phyloP scores from a whole-genome alignment of 306 rosid genomes.

The Macrotyloma uniflorum region DNA sequence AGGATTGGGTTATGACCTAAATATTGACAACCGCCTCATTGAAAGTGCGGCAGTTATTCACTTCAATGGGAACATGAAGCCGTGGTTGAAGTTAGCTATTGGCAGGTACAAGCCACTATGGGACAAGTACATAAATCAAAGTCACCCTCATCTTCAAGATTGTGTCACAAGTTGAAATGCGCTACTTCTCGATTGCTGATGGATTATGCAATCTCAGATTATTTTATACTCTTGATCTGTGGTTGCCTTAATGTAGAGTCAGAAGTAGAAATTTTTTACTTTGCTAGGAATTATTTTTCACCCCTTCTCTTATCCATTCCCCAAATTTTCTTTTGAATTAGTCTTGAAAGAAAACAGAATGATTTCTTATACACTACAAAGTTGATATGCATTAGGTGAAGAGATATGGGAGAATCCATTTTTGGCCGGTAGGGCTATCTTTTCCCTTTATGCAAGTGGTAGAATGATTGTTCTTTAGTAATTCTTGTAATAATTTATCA shows the following conservation, averaged over 20 bases:
- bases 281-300: slow-evolving; percentile 47
- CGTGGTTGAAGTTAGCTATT: slow-evolving; percentile 93
- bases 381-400: slow-evolving; percentile 57
- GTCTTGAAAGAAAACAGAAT: slow-evolving; percentile 54
- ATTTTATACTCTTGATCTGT: slow-evolving; percentile 45
- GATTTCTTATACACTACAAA: slow-evolving; percentile 67
- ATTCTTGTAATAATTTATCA: slow-evolving; percentile 71
- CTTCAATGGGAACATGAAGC: slow-evolving; percentile 96
- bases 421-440: slow-evolving; percentile 62
- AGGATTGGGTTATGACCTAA: slow-evolving; percentile 91
- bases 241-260: slow-evolving; percentile 58
- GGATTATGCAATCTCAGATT: slow-evolving; percentile 50
- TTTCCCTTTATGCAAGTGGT: slow-evolving; percentile 56
- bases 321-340: slow-evolving; percentile 45
- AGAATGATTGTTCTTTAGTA: slow-evolving; percentile 57
- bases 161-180: slow-evolving; percentile 75
- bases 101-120: slow-evolving; percentile 87
- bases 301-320: neutral
- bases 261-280: slow-evolving; percentile 84
- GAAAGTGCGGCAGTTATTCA: slow-evolving; percentile 94
- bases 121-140: slow-evolving; percentile 85
- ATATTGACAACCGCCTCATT: slow-evolving; percentile 87
- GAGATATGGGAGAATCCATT: slow-evolving; percentile 60
- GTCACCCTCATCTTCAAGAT: slow-evolving; percentile 77
- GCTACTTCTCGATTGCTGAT: slow-evolving; percentile 61